Evolutionary conservation across 345 rosid genomes (phyloP).

Genomic region (Bretschneidera sinensis): DNA sequence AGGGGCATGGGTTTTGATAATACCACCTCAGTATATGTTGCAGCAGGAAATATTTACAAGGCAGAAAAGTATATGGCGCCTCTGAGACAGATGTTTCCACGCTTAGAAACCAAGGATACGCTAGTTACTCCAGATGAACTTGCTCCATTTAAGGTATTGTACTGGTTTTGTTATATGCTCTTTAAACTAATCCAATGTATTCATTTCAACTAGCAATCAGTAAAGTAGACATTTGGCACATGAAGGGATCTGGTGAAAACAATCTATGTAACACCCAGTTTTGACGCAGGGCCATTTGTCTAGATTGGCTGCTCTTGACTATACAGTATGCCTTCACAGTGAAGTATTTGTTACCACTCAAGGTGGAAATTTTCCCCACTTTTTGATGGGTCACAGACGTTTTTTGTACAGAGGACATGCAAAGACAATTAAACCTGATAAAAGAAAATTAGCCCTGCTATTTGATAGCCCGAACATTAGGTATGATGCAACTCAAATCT

Average conservation of each 20-base stretch:
- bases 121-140: conserved; percentile 77
- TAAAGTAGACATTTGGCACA: background rate
- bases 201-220: background rate
- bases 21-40: conserved; percentile 68
- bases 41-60: conserved; percentile 90
- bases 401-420: conserved; percentile 89
- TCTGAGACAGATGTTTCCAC: conserved; percentile 86
- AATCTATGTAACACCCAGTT: conserved; percentile 16
- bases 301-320: conserved; percentile 93
- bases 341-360: conserved; percentile 95
- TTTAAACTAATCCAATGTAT: conserved; percentile 3
- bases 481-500: conserved; percentile 28
- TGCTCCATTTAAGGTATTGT: conserved; percentile 73
- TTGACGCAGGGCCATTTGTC: conserved; percentile 75
- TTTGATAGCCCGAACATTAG: conserved; percentile 79
- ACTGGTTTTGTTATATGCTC: background rate
- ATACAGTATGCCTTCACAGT: conserved; percentile 88
- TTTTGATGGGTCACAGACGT: conserved; percentile 91
- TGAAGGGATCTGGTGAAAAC: background rate
- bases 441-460: conserved; percentile 75
- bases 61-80: conserved; percentile 91
- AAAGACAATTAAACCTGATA: conserved; percentile 85
- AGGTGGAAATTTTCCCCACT: conserved; percentile 98
- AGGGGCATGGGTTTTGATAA: conserved; percentile 96
- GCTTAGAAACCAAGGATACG: conserved; percentile 84